Percentiles rank a stretch among this genome's conserved stretches.
Evolutionary conservation across 768 basidiomycete genomes (phyloP).

Genomic region (Phanerochaete carnosa): DNA sequence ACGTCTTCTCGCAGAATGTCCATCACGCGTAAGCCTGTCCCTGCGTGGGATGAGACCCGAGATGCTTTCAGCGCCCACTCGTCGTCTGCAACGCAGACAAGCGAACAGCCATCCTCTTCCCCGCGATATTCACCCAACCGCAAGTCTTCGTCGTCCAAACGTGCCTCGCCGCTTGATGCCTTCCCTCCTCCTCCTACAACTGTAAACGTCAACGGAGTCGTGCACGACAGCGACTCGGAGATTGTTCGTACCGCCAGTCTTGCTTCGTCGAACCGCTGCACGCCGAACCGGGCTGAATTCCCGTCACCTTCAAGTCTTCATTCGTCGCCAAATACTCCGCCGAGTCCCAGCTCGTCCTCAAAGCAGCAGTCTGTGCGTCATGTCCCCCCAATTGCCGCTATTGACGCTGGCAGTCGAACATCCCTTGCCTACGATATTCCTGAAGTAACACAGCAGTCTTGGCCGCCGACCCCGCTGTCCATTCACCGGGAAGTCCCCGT

Average conservation of each 20-base stretch:
- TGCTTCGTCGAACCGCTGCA: slow-evolving; percentile 1
- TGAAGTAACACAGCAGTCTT: not conserved
- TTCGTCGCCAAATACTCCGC: not conserved
- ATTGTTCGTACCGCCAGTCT: slow-evolving; percentile 1
- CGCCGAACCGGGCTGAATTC: not conserved
- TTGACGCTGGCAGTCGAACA: not conserved
- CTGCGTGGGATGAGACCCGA: slow-evolving; percentile 12
- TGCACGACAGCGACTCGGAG: slow-evolving; percentile 2
- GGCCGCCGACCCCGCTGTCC: not conserved
- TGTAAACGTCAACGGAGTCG: slow-evolving; percentile 5
- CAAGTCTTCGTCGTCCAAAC: slow-evolving; percentile 4
- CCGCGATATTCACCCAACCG: not conserved
- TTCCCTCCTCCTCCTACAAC: slow-evolving; percentile 12
- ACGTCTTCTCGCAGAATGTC: slow-evolving; percentile 12
- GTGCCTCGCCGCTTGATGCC: slow-evolving; percentile 12
- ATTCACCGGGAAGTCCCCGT: not conserved
- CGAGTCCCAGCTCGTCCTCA: slow-evolving; percentile 3
- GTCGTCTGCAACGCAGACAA: not conserved
- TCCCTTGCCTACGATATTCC: not conserved
- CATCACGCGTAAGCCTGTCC: slow-evolving; percentile 24
- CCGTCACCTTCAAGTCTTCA: not conserved
- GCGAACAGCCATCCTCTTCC: not conserved
- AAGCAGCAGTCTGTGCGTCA: not conserved
- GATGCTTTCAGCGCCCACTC: not conserved
- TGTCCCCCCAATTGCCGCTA: not conserved